Base-by-base conservation (phyloP, 129 eudicot species). In the Ambrosia trifida region DNA sequence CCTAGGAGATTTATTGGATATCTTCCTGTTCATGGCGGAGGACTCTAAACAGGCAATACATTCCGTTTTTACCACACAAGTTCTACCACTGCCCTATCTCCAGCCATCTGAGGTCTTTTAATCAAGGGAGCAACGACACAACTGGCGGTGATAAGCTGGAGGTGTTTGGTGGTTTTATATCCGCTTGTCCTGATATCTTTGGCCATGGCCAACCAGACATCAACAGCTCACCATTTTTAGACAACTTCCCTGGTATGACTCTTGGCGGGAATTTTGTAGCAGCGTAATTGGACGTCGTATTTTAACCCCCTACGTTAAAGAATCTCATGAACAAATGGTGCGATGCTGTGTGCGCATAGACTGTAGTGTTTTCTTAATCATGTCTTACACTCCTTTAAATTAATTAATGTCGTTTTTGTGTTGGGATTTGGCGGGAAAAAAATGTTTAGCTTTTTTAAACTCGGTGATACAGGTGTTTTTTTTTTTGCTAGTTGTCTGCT, bases 171-270 rank as follows among this genome's bases (percentile, higher is more conserved):
- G 91, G 96, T 41, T 72, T 95, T 35, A 64, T 90, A 11, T 95
- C 90, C 65, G 57, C 97, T 52, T 87, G 92, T 20, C 86, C 91
- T 83, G 95, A 93, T 30, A 44, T 66, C 85, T 0, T 92, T 90
- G 2, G 6, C 16, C 88, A 87, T 28, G 91, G 88, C 50, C 60
- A 68, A 19, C 10, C 78, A 11, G 79, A 87, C 69, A 72, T 88
- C 11, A 96, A 90, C 77, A 87, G 96, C 84, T 63, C 82, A 5
- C 99, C 96, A 0, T 84, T 94, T 58, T 69, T 89, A 85, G 87
- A 85, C 36, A 90, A 84, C 79, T 94, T 90, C 40, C 93, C 97
- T 0, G 89, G 82, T 47, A 80, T 72, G 60, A 71, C 89, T 3
- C 67, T 94, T 53, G 85, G 79, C 4, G 97, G 99, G 40, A 82